Percentiles rank a stretch among this genome's conserved stretches.
Evolutionary conservation across 2,329 filamentous ascomycete species (phyloP).

Genomic region (Stachybotrys chlorohalonatus): DNA sequence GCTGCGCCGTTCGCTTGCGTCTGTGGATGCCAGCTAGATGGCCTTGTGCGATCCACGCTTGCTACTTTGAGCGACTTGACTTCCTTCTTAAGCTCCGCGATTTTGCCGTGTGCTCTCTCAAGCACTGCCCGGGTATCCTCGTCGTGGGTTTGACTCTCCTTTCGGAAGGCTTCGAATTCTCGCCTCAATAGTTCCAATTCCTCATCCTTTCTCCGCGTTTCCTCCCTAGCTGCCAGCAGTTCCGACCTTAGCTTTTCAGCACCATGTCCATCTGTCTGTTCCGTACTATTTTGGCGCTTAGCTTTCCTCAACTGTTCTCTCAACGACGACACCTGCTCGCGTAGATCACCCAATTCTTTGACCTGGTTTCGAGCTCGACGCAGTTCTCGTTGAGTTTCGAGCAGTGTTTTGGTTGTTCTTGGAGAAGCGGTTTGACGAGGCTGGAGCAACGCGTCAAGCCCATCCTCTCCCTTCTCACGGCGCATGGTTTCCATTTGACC

Average conservation of each 20-base stretch:
- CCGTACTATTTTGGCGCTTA: conserved; percentile 31
- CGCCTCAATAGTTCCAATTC: conserved; percentile 38
- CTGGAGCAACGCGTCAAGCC: conserved; percentile 19
- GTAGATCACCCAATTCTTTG: conserved; percentile 40
- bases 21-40: conserved; percentile 20
- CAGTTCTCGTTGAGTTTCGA: conserved; percentile 46
- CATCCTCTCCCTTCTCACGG: conserved; percentile 24
- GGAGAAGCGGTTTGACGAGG: conserved; percentile 34
- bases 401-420: conserved; percentile 38
- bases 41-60: conserved; percentile 10
- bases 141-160: conserved; percentile 43
- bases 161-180: conserved; percentile 45
- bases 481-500: conserved; percentile 33
- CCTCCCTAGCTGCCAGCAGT: conserved; percentile 33
- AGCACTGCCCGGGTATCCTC: conserved; percentile 46
- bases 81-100: conserved; percentile 45
- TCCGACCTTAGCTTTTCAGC: conserved; percentile 25
- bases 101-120: conserved; percentile 47
- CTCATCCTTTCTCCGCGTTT: conserved; percentile 36
- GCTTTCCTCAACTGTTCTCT: conserved; percentile 40
- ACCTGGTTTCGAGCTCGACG: conserved; percentile 44
- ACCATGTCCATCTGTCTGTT: conserved; percentile 23
- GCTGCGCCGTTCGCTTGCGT: neutral
- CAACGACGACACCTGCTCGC: conserved; percentile 42
- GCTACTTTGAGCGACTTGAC: conserved; percentile 33